These are phyloP conservation scores for Colletotrichum truncatum DNA, from an alignment of 2,329 filamentous ascomycete species.

Conservation along the genomic window DNA sequence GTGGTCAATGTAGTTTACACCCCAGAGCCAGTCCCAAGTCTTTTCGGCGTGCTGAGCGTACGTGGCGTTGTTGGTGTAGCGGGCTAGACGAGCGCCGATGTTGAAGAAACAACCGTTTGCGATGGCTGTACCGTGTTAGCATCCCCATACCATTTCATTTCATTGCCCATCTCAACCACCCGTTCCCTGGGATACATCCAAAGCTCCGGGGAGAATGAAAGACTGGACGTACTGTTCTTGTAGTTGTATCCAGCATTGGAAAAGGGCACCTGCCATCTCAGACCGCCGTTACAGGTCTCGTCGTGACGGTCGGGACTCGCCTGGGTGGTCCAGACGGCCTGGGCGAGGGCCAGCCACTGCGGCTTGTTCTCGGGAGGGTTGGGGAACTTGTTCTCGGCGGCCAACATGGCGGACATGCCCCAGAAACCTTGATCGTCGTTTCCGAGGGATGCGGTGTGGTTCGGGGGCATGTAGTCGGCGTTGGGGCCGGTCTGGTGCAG, in stretches of 20 bases:
- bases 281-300: slow-evolving; percentile 70
- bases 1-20: slow-evolving; percentile 66
- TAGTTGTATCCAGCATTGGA: slow-evolving; percentile 82
- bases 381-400: slow-evolving; percentile 71
- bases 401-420: slow-evolving; percentile 74
- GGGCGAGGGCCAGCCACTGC: slow-evolving; percentile 72
- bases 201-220: not conserved
- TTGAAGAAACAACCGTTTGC: slow-evolving; percentile 73
- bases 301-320: slow-evolving; percentile 70
- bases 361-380: slow-evolving; percentile 63
- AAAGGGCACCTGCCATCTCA: slow-evolving; percentile 81
- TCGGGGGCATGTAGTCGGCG: slow-evolving; percentile 67
- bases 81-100: slow-evolving; percentile 73
- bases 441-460: slow-evolving; percentile 67
- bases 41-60: slow-evolving; percentile 71
- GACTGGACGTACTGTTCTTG: slow-evolving; percentile 63
- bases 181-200: too few species aligned
- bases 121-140: slow-evolving; percentile 50
- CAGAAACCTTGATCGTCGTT: slow-evolving; percentile 78
- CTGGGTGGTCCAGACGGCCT: slow-evolving; percentile 74
- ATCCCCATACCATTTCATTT: not conserved
- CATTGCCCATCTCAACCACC: too few species aligned
- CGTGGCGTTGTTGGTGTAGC: slow-evolving; percentile 73
- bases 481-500: slow-evolving; percentile 66
- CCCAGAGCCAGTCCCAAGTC: slow-evolving; percentile 69